Evolutionary conservation across 208 protist species (phyloP).

Genomic region (Perkinsela sp.): DNA sequence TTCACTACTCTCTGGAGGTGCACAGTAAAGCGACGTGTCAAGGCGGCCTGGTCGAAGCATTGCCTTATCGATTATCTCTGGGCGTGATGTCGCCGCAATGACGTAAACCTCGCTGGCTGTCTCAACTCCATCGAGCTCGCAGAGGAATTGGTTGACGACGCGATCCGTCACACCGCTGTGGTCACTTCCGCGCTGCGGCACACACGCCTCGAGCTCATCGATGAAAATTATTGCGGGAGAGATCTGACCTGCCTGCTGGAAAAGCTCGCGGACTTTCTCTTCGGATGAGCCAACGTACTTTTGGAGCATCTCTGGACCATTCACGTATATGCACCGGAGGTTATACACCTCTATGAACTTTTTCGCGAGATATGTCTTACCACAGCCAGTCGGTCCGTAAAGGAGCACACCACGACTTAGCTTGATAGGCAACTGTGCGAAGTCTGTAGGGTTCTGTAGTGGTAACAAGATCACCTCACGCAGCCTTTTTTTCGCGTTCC

Average conservation of each 20-base stretch:
- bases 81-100: conserved; percentile 90
- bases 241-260: conserved; percentile 46
- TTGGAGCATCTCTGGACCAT: conserved; percentile 72
- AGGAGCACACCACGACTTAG: conserved; percentile 60
- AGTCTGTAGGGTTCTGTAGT: conserved; percentile 66
- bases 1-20: conserved; percentile 37
- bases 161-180: conserved; percentile 68
- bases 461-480: conserved; percentile 76
- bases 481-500: conserved; percentile 66
- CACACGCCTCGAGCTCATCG: conserved; percentile 76
- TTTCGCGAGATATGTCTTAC: conserved; percentile 60
- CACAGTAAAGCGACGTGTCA: conserved; percentile 49
- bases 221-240: conserved; percentile 74
- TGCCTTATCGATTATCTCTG: conserved; percentile 83
- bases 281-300: conserved; percentile 79
- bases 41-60: conserved; percentile 60
- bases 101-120: conserved; percentile 76
- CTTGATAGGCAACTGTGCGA: conserved; percentile 55
- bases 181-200: conserved; percentile 49
- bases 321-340: conserved; percentile 63
- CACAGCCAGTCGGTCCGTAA: conserved; percentile 66
- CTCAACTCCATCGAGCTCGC: conserved; percentile 90
- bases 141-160: conserved; percentile 87
- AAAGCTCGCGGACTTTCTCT: conserved; percentile 65
- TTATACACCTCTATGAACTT: conserved; percentile 31